phyloP scores from a whole-genome alignment of 108 stramenopile species.

The Skeletonema grethae region DNA sequence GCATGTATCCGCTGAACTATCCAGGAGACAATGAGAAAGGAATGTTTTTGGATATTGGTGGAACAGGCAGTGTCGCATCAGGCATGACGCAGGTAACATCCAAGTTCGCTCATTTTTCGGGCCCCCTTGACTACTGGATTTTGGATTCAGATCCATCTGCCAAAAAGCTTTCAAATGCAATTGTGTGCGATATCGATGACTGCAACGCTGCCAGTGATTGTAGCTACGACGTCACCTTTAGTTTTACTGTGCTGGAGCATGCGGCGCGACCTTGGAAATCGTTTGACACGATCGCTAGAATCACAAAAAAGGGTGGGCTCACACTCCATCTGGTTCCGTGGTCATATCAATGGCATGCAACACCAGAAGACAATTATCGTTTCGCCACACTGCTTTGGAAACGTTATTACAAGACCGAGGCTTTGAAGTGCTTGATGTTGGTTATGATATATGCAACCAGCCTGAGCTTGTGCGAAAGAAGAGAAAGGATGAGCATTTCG shows the following conservation, averaged over 20 bases:
- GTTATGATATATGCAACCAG: conserved; percentile 57
- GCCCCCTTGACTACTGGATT: conserved; percentile 54
- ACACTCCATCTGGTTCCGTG: conserved; percentile 56
- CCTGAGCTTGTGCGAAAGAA: conserved; percentile 31
- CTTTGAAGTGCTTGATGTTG: conserved; percentile 54
- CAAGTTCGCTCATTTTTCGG: conserved; percentile 56
- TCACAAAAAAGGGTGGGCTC: conserved; percentile 54
- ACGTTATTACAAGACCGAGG: conserved; percentile 46
- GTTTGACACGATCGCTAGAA: conserved; percentile 54
- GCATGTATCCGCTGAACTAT: conserved; percentile 23
- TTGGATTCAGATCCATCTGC: conserved; percentile 54
- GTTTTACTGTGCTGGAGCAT: conserved; percentile 57
- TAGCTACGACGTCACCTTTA: conserved; percentile 58
- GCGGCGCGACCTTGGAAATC: conserved; percentile 44
- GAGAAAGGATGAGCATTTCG: conserved; percentile 52
- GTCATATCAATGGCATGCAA: conserved; percentile 60
- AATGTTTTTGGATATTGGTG: conserved; percentile 57
- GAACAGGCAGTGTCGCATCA: conserved; percentile 44
- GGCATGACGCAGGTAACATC: conserved; percentile 56
- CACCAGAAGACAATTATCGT: conserved; percentile 57
- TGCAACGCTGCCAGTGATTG: conserved; percentile 48
- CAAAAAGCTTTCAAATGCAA: conserved; percentile 35
- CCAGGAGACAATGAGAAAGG: conserved; percentile 14
- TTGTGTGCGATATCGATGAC: conserved; percentile 55
- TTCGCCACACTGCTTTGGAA: conserved; percentile 54